Conservation (phyloP, 179 eudicot genomes). For the Silene noctiflora region DNA sequence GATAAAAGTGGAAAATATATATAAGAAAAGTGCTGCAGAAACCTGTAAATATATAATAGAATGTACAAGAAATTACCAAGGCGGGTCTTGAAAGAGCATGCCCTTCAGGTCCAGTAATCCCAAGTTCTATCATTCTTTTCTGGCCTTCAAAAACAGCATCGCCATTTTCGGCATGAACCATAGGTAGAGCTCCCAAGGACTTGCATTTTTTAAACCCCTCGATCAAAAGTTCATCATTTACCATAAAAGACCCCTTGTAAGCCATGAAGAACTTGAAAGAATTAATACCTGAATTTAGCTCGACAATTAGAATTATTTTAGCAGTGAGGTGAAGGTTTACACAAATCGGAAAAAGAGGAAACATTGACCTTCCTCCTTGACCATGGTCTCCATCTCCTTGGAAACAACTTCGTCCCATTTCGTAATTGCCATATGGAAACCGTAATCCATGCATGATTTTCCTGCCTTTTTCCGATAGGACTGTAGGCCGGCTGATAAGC, state of each 20-base stretch:
- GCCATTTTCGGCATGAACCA: conserved; percentile 99
- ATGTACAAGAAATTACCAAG: conserved; percentile 42
- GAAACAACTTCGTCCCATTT: conserved; percentile 87
- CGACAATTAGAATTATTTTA: neutral
- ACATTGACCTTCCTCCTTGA: conserved; percentile 71
- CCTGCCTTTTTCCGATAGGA: conserved; percentile 59
- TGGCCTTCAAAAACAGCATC: conserved; percentile 97
- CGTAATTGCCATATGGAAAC: conserved; percentile 94
- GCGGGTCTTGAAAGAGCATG: conserved; percentile 97
- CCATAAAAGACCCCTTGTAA: conserved; percentile 89
- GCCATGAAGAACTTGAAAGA: conserved; percentile 94
- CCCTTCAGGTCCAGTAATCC: conserved; percentile 97
- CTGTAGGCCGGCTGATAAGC: conserved; percentile 65
- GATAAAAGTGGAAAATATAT: too few relatives aligned
- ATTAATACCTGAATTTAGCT: conserved; percentile 61
- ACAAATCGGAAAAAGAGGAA: neutral
- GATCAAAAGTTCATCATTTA: conserved; percentile 73
- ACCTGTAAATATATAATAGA: neutral
- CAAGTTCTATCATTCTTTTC: conserved; percentile 88
- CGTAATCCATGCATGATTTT: conserved; percentile 87
- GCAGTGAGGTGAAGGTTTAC: neutral
- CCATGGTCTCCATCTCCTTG: conserved; percentile 87
- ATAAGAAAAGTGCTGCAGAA: neutral
- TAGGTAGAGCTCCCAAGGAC: conserved; percentile 89
- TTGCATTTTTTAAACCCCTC: conserved; percentile 93